Evolutionary conservation across 169 alveolate genomes (phyloP), one percentile per base, ranked within the genome.

Genomic region (Cryptosporidium ryanae): DNA sequence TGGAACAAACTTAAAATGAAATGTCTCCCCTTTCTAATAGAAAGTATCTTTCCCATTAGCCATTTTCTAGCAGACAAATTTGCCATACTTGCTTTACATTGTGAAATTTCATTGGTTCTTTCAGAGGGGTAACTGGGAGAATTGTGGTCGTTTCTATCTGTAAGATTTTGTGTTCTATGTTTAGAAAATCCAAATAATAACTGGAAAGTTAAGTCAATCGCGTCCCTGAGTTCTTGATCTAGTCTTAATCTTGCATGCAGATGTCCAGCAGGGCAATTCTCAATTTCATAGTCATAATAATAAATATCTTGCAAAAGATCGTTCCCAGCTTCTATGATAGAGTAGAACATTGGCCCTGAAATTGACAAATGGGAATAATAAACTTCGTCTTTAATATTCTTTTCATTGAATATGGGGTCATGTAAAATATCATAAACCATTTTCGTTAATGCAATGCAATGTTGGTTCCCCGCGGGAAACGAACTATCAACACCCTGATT

Each of bases 261-360:
- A 15, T 76, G 87, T n/a, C 87, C 87, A 57, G 87, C 34, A 34
- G 87, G 87, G 38, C 87, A 76, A 25, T 76, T 76, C 59, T 76
- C 87, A 76, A 76, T 76, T 61, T 76, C 87, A 59, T 76, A 38
- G 25, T 76, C 87, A 59, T 57, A 59, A 13, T 76, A 76, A 7
- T 48, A 57, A 18, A 76, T 55, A 38, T 76, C 70, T 76, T 76
- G 87, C 29, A 76, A 34, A 21, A 76, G 64, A 32, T 76, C 87
- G 63, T 76, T 76, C 1, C 76, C 87, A 46, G 70, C 71, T 21
- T 76, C 87, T 59, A 76, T 76, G 5, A 76, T 76, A 13, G 87
- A 76, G 43, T 59, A 59, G 21, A 76, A 67, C 68, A 76, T 2
- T 8, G 87, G 87, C 0, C 87, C 87, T 43, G 87, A 71, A 2